Evolutionary conservation across 225 moss, liverwort and hornwort species (phyloP), one percentile per base, ranked within the genome.

Genomic region (Physcomitrium patens): DNA sequence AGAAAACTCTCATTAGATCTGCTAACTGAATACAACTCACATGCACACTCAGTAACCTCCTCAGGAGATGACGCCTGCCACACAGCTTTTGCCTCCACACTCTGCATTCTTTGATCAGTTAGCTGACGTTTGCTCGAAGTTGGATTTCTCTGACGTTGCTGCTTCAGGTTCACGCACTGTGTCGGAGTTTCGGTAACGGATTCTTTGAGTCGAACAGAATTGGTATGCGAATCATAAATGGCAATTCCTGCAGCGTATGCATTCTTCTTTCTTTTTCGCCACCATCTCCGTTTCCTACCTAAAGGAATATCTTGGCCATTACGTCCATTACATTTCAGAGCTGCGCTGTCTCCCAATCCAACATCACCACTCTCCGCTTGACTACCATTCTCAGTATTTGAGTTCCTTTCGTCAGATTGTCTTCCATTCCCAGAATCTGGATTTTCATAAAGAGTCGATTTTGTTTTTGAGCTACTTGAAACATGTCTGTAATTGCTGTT

Each of bases 161-260:
- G 65, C 42, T 80, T 69, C 11, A n/a, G 31, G 11, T 76, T 20
- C 49, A 64, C 17, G 14, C 7, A 20, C 54, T 74, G 37, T 27
- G 77, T 42, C 44, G 70, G 15, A 46, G 52, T 75, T 75, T 61
- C 76, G 59, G 64, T 51, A 0, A 41, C 69, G 26, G 63, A 48
- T 76, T 69, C 79, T 54, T 84, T 84, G 31, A 80, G 73, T 28
- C 58, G 79, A 69, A 84, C 23, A 26, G 73, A 24, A 37, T 83
- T 76, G 24, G 76, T 76, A 46, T n/a, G 58, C 69, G 45, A 27
- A 65, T 84, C 69, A 52, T 80, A 80, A 15, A 52, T 77, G 63
- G 83, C 83, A 16, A 84, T 77, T 59, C 83, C 83, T 60, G 83
- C 79, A 69, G 1, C 68, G 42, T 73, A 26, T 17, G 83, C 83